Conservation (phyloP, 2,329 filamentous ascomycete genomes). For the Stachybotrys chartarum region DNA sequence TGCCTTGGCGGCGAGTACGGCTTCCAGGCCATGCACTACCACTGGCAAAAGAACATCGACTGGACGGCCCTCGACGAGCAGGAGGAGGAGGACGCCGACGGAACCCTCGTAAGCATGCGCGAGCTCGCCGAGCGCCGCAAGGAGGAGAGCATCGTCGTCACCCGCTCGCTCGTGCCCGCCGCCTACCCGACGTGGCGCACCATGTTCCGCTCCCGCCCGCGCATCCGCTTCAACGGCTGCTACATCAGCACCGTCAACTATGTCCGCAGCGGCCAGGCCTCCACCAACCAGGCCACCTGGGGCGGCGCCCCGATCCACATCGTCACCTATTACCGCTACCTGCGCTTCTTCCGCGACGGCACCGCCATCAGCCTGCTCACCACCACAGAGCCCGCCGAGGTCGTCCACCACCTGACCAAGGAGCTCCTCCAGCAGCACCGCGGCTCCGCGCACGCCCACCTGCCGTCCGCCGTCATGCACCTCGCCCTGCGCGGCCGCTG, state of each 20-base stretch:
- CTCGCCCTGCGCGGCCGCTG: constrained; percentile 55
- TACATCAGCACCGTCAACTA: constrained; percentile 99
- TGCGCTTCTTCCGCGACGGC: constrained; percentile 90
- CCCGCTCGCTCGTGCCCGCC: constrained; percentile 32
- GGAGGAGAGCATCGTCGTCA: constrained; percentile 26
- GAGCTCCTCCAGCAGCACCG: constrained; percentile 52
- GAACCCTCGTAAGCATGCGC: constrained; percentile 23
- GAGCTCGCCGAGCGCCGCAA: constrained; percentile 26
- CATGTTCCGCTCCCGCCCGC: constrained; percentile 77
- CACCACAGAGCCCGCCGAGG: constrained; percentile 74
- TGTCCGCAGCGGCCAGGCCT: constrained; percentile 70
- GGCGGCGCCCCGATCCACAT: constrained; percentile 73
- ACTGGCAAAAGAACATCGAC: constrained; percentile 56
- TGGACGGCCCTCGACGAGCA: constrained; percentile 41
- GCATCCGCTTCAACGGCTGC: constrained; percentile 87
- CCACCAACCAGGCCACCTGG: constrained; percentile 67
- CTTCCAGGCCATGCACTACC: constrained; percentile 77
- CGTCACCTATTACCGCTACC: constrained; percentile 95
- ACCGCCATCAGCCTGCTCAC: constrained; percentile 74
- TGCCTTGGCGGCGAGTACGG: constrained; percentile 66
- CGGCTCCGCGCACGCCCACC: constrained; percentile 18
- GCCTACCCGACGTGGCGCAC: constrained; percentile 49
- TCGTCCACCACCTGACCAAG: constrained; percentile 75
- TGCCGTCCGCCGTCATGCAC: constrained; percentile 53
- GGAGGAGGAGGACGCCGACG: constrained; percentile 23